Base-by-base conservation (phyloP, 2,329 filamentous ascomycete species). In the Claviceps lovelessii region DNA sequence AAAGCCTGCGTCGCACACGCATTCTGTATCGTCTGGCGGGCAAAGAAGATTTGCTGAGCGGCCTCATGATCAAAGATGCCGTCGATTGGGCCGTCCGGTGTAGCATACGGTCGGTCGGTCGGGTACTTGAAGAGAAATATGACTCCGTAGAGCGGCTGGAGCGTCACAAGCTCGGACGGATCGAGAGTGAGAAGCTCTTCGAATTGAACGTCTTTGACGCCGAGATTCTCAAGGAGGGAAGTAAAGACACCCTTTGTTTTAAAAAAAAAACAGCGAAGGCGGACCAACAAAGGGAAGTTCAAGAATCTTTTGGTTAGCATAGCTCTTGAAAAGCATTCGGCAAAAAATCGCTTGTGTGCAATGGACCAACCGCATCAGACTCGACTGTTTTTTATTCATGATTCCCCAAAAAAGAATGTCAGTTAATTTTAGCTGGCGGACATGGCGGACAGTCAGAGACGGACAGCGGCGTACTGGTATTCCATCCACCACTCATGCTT, bases 61-160 rank as follows among this genome's bases (percentile, higher is more conserved):
- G 89, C 88, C 17, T 76, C 77, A 61, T 82, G 75, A 72, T 96
- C 90, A 69, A 88, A 95, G 39, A 73, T 76, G 58, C 93, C 93
- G 68, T 97, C 90, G 60, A 83, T 79, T 0, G 90, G 90, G 48
- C 78, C 78, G 55, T 81, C 76, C 46, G 77, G 72, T 58, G 70
- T 70, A 42, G 73, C 81, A 73, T 76, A 85, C 62, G 75, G 79
- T 57, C 70, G 79, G 66, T 86, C 83, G 58, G 83, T 90, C 52
- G 81, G 88, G 72, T 88, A 98, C 74, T 96, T 97, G 83, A 98
- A 98, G 69, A 98, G 88, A 72, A 98, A 98, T 66, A 98, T 96
- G 61, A 98, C 89, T 64, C 93, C 93, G 73, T 95, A 94, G 53
- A 95, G 78, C 19, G 88, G 86, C 62, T 85, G 83, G 39, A 90